phyloP scores from a whole-genome alignment of 306 rosid genomes.

The Elaeagnus macrophylla region DNA sequence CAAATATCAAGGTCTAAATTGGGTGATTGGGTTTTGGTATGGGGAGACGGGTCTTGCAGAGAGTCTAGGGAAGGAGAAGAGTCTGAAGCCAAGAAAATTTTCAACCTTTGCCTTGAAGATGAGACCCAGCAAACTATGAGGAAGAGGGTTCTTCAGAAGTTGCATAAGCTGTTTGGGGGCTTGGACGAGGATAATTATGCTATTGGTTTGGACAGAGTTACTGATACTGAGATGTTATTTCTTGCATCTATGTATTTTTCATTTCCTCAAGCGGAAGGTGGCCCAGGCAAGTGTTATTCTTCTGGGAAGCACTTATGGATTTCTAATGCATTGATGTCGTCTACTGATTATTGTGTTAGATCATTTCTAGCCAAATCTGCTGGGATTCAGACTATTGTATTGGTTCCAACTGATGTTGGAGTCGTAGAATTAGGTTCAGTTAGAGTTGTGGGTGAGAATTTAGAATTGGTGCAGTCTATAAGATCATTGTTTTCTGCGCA shows the following conservation, averaged over 20 bases:
- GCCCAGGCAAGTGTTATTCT: constrained; percentile 83
- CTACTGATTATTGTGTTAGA: constrained; percentile 59
- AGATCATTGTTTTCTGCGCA: constrained; percentile 53
- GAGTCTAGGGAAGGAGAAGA: constrained; percentile 76
- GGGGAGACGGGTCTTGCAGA: constrained; percentile 96
- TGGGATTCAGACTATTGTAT: constrained; percentile 73
- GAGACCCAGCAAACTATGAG: constrained; percentile 66
- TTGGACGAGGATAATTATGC: constrained; percentile 83
- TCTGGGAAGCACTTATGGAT: constrained; percentile 75
- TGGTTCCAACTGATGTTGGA: constrained; percentile 83
- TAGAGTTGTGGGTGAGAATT: constrained; percentile 47
- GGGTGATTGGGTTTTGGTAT: constrained; percentile 79
- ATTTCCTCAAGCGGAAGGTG: constrained; percentile 74
- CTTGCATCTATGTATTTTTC: constrained; percentile 96
- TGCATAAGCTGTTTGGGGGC: constrained; percentile 71
- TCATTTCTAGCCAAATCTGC: constrained; percentile 74
- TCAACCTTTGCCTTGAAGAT: constrained; percentile 35
- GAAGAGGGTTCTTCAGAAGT: constrained; percentile 82
- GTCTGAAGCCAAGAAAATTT: constrained; percentile 26
- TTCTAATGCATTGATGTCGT: constrained; percentile 34
- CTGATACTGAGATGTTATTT: constrained; percentile 90
- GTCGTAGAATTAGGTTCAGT: constrained; percentile 89
- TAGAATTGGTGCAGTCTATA: constrained; percentile 58
- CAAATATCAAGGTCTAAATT: constrained; percentile 74
- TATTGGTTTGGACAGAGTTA: constrained; percentile 62